A percentile compares a stretch with the other conserved stretches of the same genome.
phyloP scores from a whole-genome alignment of 495 filamentous ascomycete species.

The Talaromyces nanjingensis region DNA sequence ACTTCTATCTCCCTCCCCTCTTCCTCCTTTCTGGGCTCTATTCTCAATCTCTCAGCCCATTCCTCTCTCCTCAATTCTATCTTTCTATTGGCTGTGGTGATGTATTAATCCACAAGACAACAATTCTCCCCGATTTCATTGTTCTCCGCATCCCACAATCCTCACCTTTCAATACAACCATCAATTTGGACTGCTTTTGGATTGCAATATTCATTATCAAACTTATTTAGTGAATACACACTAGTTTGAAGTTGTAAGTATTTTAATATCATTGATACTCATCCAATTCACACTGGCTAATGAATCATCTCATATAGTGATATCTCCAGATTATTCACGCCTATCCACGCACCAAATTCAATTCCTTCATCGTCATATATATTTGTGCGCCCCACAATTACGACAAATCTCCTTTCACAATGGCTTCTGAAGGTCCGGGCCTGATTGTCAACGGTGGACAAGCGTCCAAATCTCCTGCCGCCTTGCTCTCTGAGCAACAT shows the following conservation, averaged over 20 bases:
- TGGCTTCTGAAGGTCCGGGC: slow-evolving; percentile 40
- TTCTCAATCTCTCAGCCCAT: not conserved
- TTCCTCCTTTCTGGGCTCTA: not conserved
- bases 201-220: not conserved
- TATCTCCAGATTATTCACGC: not conserved
- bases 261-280: not conserved
- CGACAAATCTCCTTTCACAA: slow-evolving; percentile 19
- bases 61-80: not conserved
- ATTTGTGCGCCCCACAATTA: not conserved
- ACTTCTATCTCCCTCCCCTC: not conserved
- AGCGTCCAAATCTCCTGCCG: slow-evolving; percentile 50
- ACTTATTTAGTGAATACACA: not conserved
- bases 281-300: not conserved
- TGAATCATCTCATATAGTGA: not conserved
- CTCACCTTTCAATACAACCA: not conserved
- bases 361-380: not conserved
- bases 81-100: not conserved
- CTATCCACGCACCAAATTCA: not conserved
- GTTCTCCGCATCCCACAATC: slow-evolving; percentile 2
- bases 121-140: not conserved
- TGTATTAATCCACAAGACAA: not conserved
- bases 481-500: slow-evolving; percentile 74
- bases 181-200: not conserved
- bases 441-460: slow-evolving; percentile 30
- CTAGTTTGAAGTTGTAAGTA: not conserved